Percentiles rank a stretch among this genome's conserved stretches.
Conservation (phyloP, 1,284 basidiomycete genomes). For the Porogramme epimiltina region DNA sequence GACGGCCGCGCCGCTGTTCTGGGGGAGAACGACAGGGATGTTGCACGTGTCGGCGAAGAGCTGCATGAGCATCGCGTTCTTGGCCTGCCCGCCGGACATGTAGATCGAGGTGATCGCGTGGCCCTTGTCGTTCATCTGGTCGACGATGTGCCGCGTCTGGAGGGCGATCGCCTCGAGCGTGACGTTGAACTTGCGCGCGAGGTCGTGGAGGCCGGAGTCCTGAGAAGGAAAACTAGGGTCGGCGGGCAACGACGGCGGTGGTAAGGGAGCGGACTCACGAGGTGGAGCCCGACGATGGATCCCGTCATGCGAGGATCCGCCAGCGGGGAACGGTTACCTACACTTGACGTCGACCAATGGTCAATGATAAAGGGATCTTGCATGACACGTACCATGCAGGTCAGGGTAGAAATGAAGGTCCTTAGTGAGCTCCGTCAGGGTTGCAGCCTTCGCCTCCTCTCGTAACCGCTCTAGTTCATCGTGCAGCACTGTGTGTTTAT, state of each 20-base stretch:
- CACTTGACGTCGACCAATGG: neutral
- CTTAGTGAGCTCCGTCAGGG: conserved; percentile 83
- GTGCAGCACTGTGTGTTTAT: conserved; percentile 57
- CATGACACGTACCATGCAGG: conserved; percentile 61
- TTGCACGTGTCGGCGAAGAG: conserved; percentile 86
- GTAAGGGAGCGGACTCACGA: conserved; percentile 45
- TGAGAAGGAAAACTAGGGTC: conserved; percentile 23
- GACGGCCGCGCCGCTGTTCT: conserved; percentile 79
- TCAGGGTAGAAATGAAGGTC: conserved; percentile 96
- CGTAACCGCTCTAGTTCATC: conserved; percentile 74
- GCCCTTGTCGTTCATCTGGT: conserved; percentile 86
- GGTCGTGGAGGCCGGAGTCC: conserved; percentile 79
- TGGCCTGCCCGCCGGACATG: conserved; percentile 92
- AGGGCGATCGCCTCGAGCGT: conserved; percentile 94
- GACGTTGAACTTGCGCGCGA: conserved; percentile 89
- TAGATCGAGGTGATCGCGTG: conserved; percentile 88
- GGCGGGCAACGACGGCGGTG: neutral
- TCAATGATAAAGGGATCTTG: neutral
- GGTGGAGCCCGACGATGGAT: conserved; percentile 84
- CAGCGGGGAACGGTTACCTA: conserved; percentile 94
- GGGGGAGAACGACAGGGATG: conserved; percentile 85
- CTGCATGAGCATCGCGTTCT: conserved; percentile 83
- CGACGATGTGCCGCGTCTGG: conserved; percentile 94
- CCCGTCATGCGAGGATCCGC: conserved; percentile 94
- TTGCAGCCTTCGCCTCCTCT: conserved; percentile 56